Evolutionary conservation across 2,329 filamentous ascomycete genomes (phyloP), one percentile per base, ranked within the genome.

Genomic region (Exserohilum turcica): DNA sequence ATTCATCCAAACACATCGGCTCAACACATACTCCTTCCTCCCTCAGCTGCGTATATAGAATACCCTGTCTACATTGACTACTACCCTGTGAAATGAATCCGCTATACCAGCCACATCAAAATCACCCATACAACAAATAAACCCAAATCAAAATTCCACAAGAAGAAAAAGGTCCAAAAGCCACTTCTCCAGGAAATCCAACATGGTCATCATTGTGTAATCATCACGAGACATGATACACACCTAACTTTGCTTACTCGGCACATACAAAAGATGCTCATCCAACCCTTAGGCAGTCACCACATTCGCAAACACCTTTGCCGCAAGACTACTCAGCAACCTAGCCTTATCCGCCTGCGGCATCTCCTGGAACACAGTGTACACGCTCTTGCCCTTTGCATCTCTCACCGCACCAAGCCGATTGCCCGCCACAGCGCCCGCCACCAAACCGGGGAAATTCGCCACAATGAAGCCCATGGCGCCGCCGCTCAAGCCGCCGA

Each of bases 381-480:
- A 97, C 5, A 99, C 94, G 70, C 91, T 96, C 86, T 97, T 97
- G 18, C 92, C 92, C 76, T 87, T 92, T 28, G 89, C 86, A 77
- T 99, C 94, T 51, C 94, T 82, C 16, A 99, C 85, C 6, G 91
- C 90, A 0, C 94, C 94, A n/a, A 97, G 77, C 45, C 92, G 79
- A 76, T 97, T 97, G 9, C 94, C 94, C 0, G 92, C 93, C 2
- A 97, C 92, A 2, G 91, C 91, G 2, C 94, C 94, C 0, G 93
- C 93, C 32, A 97, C 75, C 67, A 93, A 83, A 0, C 94, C 94
- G 0, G 93, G 90, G 43, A 97, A 85, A 72, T 97, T 97, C 24
- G 88, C 94, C 21, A 97, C 84, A 63, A 99, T 99, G 74, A 97
- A 97, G 0, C 94, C 94, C 73, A 99, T 83, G 2, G 91, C 90